A percentile compares a stretch with the other conserved stretches of the same genome.
phyloP scores from a whole-genome alignment of 2,329 filamentous ascomycete genomes.

The Epichloe festucae region DNA sequence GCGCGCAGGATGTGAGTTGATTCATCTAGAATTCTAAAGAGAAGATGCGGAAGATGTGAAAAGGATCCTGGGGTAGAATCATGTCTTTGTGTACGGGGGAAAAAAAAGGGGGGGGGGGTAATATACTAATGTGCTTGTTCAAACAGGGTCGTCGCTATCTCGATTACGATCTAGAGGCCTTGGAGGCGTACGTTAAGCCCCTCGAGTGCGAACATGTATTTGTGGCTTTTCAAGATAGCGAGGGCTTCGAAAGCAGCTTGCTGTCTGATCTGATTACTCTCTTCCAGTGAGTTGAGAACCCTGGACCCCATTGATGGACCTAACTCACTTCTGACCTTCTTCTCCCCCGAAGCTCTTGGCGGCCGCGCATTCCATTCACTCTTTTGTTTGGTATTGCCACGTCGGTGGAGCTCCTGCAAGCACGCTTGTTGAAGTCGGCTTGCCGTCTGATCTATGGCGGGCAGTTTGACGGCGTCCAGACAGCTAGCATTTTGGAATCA shows the following conservation, averaged over 20 bases:
- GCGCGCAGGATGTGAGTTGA: conserved; percentile 33
- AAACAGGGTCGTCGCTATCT: conserved; percentile 49
- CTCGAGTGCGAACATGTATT: conserved; percentile 47
- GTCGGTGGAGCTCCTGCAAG: conserved; percentile 67
- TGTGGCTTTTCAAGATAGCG: conserved; percentile 67
- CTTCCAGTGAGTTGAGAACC: conserved; percentile 41
- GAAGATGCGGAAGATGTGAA: too few relatives aligned
- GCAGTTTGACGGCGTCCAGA: conserved; percentile 67
- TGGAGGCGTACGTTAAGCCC: conserved; percentile 46
- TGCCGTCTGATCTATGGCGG: conserved; percentile 54
- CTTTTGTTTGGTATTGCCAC: conserved; percentile 71
- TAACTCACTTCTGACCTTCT: conserved; percentile 16
- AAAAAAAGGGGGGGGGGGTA: too few relatives aligned
- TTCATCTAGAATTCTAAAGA: not conserved
- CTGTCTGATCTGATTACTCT: conserved; percentile 58
- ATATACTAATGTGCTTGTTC: not conserved
- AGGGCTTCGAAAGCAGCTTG: conserved; percentile 64
- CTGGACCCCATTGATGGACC: not conserved
- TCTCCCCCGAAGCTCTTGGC: conserved; percentile 37
- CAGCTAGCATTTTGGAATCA: conserved; percentile 56
- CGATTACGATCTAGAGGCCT: conserved; percentile 65
- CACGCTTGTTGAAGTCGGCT: conserved; percentile 55
- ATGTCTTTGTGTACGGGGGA: too few relatives aligned
- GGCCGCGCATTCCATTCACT: conserved; percentile 62
- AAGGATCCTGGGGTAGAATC: too few relatives aligned